Conservation (phyloP, 1,139 yeast genomes). For the Kodamaea ohmeri region DNA sequence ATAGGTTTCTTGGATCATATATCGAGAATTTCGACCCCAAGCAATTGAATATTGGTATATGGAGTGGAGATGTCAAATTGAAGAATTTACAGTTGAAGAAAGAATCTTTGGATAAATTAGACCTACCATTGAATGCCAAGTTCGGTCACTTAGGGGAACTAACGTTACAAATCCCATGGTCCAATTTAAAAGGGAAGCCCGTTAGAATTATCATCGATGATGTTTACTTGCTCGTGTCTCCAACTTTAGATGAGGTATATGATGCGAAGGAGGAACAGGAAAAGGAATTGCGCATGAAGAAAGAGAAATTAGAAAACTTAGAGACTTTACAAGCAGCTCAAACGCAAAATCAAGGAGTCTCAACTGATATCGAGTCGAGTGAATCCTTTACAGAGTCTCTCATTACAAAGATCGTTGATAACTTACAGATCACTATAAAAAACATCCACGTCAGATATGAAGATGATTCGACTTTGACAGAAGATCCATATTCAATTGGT, state of each 20-base stretch:
- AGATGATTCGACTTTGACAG: slow-evolving; percentile 66
- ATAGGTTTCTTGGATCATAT: slow-evolving; percentile 61
- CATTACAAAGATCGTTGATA: slow-evolving; percentile 86
- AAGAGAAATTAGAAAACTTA: slow-evolving; percentile 63
- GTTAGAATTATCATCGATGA: slow-evolving; percentile 89
- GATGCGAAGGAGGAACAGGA: slow-evolving; percentile 65
- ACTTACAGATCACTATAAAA: slow-evolving; percentile 87
- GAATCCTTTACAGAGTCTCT: slow-evolving; percentile 86
- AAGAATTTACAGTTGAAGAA: slow-evolving; percentile 71
- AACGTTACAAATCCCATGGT: slow-evolving; percentile 94
- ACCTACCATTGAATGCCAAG: slow-evolving; percentile 83
- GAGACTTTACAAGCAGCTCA: slow-evolving; percentile 55
- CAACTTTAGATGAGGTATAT: slow-evolving; percentile 52
- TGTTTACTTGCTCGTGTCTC: slow-evolving; percentile 78
- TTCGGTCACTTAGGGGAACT: slow-evolving; percentile 91
- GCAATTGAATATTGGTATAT: slow-evolving; percentile 90
- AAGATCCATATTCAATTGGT: slow-evolving; percentile 79
- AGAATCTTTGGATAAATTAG: slow-evolving; percentile 81
- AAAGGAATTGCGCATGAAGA: slow-evolving; percentile 65
- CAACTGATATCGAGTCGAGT: slow-evolving; percentile 49
- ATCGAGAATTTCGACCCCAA: slow-evolving; percentile 95
- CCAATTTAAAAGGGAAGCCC: slow-evolving; percentile 88
- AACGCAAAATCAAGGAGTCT: slow-evolving; percentile 36
- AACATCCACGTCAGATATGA: slow-evolving; percentile 92
- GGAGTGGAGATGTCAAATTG: slow-evolving; percentile 96